Evolutionary conservation across 1,284 basidiomycete species (phyloP).

Genomic region (Dichomitus squalens): DNA sequence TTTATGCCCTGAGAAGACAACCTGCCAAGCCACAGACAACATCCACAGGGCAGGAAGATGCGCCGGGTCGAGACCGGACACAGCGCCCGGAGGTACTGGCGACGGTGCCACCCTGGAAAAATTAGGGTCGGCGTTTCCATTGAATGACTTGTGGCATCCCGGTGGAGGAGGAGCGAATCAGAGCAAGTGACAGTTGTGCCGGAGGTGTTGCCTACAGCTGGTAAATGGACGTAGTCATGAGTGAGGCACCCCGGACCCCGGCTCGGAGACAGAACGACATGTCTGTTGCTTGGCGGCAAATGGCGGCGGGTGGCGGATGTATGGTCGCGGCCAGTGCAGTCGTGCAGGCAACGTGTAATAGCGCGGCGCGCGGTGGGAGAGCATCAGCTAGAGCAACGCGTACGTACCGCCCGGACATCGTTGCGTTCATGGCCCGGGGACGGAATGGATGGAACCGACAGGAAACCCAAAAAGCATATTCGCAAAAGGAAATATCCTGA

Average conservation of each 20-base stretch:
- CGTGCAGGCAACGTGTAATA: slow-evolving; percentile 14
- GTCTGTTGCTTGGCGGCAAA: neutral
- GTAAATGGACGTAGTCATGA: slow-evolving; percentile 1
- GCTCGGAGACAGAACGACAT: neutral
- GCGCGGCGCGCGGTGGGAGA: neutral
- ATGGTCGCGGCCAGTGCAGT: neutral
- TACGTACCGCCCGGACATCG: neutral
- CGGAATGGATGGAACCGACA: neutral
- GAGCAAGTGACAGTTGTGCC: slow-evolving; percentile 4
- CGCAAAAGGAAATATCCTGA: slow-evolving; percentile 9
- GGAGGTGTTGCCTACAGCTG: slow-evolving; percentile 1
- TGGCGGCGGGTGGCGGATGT: slow-evolving; percentile 1
- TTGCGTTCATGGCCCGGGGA: neutral
- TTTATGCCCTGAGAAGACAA: slow-evolving; percentile 7
- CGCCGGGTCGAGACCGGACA: slow-evolving; percentile 15
- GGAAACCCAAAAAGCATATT: neutral
- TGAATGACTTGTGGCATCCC: slow-evolving; percentile 20
- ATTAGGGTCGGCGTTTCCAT: slow-evolving; percentile 10
- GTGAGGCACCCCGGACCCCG: neutral
- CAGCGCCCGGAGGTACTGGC: slow-evolving; percentile 8
- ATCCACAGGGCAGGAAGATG: slow-evolving; percentile 4
- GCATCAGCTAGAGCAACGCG: neutral
- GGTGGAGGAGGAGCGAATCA: slow-evolving; percentile 9
- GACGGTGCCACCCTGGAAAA: slow-evolving; percentile 21
- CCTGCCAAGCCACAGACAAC: slow-evolving; percentile 9